Conservation (phyloP, 2,329 filamentous ascomycete species). For the Aspergillus spinulosporus region DNA sequence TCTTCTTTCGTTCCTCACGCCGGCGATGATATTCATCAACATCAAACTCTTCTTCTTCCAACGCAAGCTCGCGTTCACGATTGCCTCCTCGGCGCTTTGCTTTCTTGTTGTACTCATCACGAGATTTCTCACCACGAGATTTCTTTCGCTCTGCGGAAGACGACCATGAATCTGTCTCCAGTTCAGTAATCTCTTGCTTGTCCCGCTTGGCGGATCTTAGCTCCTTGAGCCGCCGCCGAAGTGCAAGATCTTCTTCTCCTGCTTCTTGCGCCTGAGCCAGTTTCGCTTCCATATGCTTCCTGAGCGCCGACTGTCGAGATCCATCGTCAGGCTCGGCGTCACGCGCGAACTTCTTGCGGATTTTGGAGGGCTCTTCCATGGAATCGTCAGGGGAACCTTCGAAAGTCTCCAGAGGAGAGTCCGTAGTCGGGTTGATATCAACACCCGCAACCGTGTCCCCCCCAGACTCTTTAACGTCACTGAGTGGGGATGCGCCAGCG, state of each 20-base stretch:
- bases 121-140: constrained; percentile 5
- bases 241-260: background rate
- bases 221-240: background rate
- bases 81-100: constrained; percentile 28
- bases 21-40: constrained; percentile 38
- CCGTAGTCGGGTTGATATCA: background rate
- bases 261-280: constrained; percentile 8
- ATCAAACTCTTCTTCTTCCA: constrained; percentile 40
- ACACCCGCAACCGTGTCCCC: background rate
- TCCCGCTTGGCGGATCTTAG: background rate
- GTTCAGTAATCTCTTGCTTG: background rate
- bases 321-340: background rate
- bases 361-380: constrained; percentile 19
- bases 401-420: background rate
- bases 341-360: constrained; percentile 20
- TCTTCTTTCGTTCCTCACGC: constrained; percentile 34
- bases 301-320: constrained; percentile 10
- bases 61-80: constrained; percentile 24
- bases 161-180: constrained; percentile 26
- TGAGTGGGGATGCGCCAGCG: background rate
- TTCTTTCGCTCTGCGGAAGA: constrained; percentile 30
- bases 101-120: constrained; percentile 20
- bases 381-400: background rate
- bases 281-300: constrained; percentile 6
- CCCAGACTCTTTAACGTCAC: background rate